Conservation (phyloP, 106 monocot genomes). For the Dendrobium nobile region DNA sequence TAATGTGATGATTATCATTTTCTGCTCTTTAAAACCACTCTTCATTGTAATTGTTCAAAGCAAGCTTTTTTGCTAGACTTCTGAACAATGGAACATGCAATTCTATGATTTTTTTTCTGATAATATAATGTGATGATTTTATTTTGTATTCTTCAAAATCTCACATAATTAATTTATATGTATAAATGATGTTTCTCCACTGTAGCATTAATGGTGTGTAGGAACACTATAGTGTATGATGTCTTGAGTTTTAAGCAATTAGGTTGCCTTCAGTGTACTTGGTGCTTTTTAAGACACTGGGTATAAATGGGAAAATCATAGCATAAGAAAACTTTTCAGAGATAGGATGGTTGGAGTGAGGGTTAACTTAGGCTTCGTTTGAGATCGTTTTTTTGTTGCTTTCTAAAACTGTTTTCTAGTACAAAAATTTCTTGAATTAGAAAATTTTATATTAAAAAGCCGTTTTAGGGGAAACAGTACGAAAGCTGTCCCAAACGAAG, state of each 20-base stretch:
- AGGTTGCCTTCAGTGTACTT: not conserved
- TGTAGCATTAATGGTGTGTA: too few species aligned
- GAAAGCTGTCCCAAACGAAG: too few species aligned
- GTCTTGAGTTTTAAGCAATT: not conserved
- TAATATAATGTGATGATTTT: not conserved
- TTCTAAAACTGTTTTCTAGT: too few species aligned
- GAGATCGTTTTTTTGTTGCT: too few species aligned
- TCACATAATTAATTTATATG: not conserved
- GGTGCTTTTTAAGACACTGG: not conserved
- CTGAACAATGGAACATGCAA: not conserved
- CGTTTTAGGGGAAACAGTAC: too few species aligned
- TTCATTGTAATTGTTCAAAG: not conserved
- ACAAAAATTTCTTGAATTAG: too few species aligned
- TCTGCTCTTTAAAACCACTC: not conserved
- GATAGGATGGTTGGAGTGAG: not conserved
- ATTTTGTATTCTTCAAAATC: not conserved
- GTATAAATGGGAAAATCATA: not conserved
- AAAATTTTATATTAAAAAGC: too few species aligned
- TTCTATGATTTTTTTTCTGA: not conserved
- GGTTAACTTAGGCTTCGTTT: not conserved
- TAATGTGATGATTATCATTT: not conserved
- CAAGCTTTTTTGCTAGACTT: not conserved
- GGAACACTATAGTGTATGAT: not conserved
- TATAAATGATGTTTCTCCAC: not conserved
- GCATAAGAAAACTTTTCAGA: not conserved